Percentiles rank a stretch among this genome's conserved stretches.
phyloP scores from a whole-genome alignment of 768 basidiomycete genomes.

The Tremella fuciformis region DNA sequence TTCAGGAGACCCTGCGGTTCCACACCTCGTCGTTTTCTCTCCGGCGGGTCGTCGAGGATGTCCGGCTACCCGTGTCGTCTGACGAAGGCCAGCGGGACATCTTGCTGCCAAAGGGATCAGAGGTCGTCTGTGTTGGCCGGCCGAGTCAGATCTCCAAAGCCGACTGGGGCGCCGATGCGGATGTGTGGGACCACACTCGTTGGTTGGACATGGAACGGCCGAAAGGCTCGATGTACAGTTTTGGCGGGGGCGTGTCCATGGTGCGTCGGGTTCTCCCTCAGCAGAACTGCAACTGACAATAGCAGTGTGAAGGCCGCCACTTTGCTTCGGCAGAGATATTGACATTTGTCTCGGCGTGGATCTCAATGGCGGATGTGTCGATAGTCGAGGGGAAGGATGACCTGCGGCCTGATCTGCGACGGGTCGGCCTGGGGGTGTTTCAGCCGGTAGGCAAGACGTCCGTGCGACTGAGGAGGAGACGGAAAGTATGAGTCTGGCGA shows the following conservation, averaged over 20 bases:
- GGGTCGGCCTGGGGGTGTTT: slow-evolving; percentile 27
- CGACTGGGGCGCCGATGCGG: slow-evolving; percentile 25
- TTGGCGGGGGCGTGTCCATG: slow-evolving; percentile 37
- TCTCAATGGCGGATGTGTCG: slow-evolving; percentile 14
- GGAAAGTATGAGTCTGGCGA: background rate
- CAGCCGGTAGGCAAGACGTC: slow-evolving; percentile 18
- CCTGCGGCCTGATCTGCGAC: slow-evolving; percentile 13
- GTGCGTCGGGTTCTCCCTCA: slow-evolving; percentile 5
- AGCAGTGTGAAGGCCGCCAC: slow-evolving; percentile 23
- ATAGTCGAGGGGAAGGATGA: slow-evolving; percentile 15
- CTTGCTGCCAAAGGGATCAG: slow-evolving; percentile 16
- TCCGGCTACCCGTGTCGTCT: slow-evolving; percentile 4
- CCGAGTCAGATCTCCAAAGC: slow-evolving; percentile 7
- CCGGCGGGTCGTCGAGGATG: slow-evolving; percentile 21
- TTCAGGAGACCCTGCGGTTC: slow-evolving; percentile 33
- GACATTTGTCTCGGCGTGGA: slow-evolving; percentile 24
- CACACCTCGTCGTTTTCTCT: slow-evolving; percentile 25
- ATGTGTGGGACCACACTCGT: slow-evolving; percentile 20
- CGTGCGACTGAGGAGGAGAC: slow-evolving; percentile 13
- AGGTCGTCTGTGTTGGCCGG: slow-evolving; percentile 27
- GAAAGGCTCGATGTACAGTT: slow-evolving; percentile 27
- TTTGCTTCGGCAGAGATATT: slow-evolving; percentile 35
- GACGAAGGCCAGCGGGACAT: slow-evolving; percentile 12
- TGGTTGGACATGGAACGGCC: slow-evolving; percentile 11
- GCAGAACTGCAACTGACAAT: no score